Evolutionary conservation across 352 stramenopile species (phyloP).

Genomic region (Globisporangium rhizosaccharum): DNA sequence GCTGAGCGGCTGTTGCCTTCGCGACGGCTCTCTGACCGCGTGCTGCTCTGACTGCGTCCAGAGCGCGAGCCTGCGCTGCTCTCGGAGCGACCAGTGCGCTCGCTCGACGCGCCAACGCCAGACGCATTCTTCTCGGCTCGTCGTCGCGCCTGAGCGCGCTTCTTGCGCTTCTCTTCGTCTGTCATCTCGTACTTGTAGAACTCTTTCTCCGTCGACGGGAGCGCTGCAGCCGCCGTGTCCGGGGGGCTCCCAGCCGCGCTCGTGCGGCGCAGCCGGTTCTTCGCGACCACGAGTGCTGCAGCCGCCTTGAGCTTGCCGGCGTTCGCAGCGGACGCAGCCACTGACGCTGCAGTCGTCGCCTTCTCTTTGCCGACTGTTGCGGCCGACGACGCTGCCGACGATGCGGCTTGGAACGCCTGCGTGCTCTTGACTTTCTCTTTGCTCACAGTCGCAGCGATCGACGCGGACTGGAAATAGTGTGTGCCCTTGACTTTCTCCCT

Average conservation of each 20-base stretch:
- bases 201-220: slow-evolving; percentile 52
- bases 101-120: slow-evolving; percentile 8
- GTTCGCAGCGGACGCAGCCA: slow-evolving; percentile 35
- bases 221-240: slow-evolving; percentile 10
- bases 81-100: slow-evolving; percentile 10
- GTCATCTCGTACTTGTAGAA: slow-evolving; percentile 84
- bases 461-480: slow-evolving; percentile 50
- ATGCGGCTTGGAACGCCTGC: slow-evolving; percentile 31
- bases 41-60: slow-evolving; percentile 8
- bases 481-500: slow-evolving; percentile 40
- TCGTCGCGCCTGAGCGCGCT: slow-evolving; percentile 57
- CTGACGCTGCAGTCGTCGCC: slow-evolving; percentile 31
- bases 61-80: slow-evolving; percentile 8
- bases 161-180: slow-evolving; percentile 69
- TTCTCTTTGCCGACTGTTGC: slow-evolving; percentile 57
- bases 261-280: slow-evolving; percentile 44
- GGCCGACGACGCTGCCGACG: slow-evolving; percentile 36
- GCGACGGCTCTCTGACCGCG: slow-evolving; percentile 9
- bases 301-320: slow-evolving; percentile 50
- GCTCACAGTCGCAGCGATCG: slow-evolving; percentile 36
- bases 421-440: slow-evolving; percentile 55
- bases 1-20: slow-evolving; percentile 14
- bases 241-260: slow-evolving; percentile 17
- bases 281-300: slow-evolving; percentile 45
- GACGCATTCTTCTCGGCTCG: slow-evolving; percentile 57